Conservation (phyloP, 352 stramenopile species). For the Phytophthora megakarya region DNA sequence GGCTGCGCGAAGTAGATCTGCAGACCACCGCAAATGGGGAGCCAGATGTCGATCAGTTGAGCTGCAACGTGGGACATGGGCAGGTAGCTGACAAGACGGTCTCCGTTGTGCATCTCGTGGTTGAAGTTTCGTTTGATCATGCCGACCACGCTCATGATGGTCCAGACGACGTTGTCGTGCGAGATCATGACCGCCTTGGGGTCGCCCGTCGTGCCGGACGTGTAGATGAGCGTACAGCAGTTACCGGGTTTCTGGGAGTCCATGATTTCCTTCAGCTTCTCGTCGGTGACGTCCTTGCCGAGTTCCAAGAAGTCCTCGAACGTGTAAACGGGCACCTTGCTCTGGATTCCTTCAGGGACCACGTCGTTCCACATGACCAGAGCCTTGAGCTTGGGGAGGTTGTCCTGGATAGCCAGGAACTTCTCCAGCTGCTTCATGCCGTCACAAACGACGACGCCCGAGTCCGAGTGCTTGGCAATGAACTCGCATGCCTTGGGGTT, state of each 20-base stretch:
- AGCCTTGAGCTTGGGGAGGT: slow-evolving; percentile 92
- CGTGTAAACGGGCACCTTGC: slow-evolving; percentile 69
- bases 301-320: slow-evolving; percentile 85
- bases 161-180: slow-evolving; percentile 94
- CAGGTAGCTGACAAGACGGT: slow-evolving; percentile 88
- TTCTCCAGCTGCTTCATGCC: slow-evolving; percentile 94
- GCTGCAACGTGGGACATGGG: slow-evolving; percentile 91
- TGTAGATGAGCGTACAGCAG: slow-evolving; percentile 94
- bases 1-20: slow-evolving; percentile 90
- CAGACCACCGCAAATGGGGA: slow-evolving; percentile 64
- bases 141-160: slow-evolving; percentile 60
- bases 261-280: slow-evolving; percentile 74
- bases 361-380: slow-evolving; percentile 93
- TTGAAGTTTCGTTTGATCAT: slow-evolving; percentile 70
- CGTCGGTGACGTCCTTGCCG: slow-evolving; percentile 66
- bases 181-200: slow-evolving; percentile 98
- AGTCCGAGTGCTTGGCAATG: slow-evolving; percentile 94
- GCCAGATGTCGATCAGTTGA: slow-evolving; percentile 88
- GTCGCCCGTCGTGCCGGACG: slow-evolving; percentile 93
- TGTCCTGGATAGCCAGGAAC: slow-evolving; percentile 87
- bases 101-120: slow-evolving; percentile 58
- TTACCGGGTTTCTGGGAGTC: slow-evolving; percentile 81
- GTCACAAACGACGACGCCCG: slow-evolving; percentile 92
- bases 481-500: slow-evolving; percentile 90
- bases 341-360: slow-evolving; percentile 73